These are phyloP conservation scores for Populus tomentosa DNA, from an alignment of 441 rosid genomes.

Conservation along the genomic window DNA sequence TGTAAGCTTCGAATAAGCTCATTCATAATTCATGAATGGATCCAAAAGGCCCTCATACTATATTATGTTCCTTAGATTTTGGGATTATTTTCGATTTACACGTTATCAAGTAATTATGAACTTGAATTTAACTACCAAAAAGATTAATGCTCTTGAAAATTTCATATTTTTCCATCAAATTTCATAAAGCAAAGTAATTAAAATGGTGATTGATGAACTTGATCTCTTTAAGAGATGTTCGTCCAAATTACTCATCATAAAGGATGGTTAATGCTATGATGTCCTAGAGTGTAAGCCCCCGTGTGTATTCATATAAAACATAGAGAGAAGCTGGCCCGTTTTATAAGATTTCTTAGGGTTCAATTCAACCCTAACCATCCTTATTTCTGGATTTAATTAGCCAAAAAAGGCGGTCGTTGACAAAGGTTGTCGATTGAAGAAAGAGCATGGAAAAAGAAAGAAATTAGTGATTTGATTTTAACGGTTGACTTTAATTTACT, in stretches of 20 bases:
- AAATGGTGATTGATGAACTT: not conserved
- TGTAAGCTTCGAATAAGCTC: not conserved
- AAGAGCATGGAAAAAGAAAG: too few species aligned
- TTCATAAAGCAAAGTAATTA: not conserved
- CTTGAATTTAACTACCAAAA: not conserved
- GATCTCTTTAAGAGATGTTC: not conserved
- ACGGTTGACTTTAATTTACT: too few species aligned
- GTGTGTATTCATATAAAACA: too few species aligned
- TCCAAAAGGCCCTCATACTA: not conserved
- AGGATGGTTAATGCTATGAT: not conserved
- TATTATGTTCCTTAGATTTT: not conserved
- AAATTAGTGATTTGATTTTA: too few species aligned
- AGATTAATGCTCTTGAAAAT: not conserved
- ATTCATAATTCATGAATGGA: not conserved
- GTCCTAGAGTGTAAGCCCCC: too few species aligned
- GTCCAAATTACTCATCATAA: not conserved
- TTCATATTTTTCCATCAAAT: not conserved
- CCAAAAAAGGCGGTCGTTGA: too few species aligned
- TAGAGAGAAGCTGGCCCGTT: too few species aligned
- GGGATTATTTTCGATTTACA: not conserved
- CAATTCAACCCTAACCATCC: too few species aligned
- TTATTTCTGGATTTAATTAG: too few species aligned
- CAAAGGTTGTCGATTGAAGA: too few species aligned
- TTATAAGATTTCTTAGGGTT: too few species aligned
- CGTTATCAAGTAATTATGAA: not conserved